Evolutionary conservation across 1,284 basidiomycete species (phyloP).

Genomic region (Ustilago sp.): DNA sequence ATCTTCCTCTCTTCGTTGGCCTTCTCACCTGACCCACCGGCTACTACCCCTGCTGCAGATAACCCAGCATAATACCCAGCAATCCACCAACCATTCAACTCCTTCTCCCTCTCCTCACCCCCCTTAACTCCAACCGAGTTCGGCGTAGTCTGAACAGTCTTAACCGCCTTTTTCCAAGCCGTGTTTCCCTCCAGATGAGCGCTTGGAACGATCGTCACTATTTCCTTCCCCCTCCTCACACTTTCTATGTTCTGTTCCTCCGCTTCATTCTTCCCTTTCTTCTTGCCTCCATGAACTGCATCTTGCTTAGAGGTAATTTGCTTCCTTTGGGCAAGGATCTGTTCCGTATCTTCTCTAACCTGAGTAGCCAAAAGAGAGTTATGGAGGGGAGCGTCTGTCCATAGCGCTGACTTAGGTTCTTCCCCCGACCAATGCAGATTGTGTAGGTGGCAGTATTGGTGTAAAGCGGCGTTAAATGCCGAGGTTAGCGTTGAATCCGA

Average conservation of each 20-base stretch:
- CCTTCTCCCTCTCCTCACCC: not conserved
- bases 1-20: not conserved
- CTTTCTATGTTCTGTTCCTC: not conserved
- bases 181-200: slow-evolving; percentile 25
- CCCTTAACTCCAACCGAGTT: slow-evolving; percentile 10
- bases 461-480: slow-evolving; percentile 17
- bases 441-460: slow-evolving; percentile 25
- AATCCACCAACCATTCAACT: slow-evolving; percentile 13
- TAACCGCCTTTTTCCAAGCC: slow-evolving; percentile 36
- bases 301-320: not conserved
- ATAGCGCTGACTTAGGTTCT: slow-evolving; percentile 17
- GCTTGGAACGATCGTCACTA: slow-evolving; percentile 20
- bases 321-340: slow-evolving; percentile 15
- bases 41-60: not conserved
- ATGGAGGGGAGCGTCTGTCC: slow-evolving; percentile 27
- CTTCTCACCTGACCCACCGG: not conserved
- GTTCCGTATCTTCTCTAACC: slow-evolving; percentile 14
- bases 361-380: slow-evolving; percentile 29
- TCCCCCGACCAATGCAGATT: not conserved
- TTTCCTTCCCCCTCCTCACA: not conserved
- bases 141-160: slow-evolving; percentile 29
- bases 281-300: not conserved
- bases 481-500: not conserved
- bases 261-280: not conserved
- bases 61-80: slow-evolving; percentile 25